These are phyloP conservation scores for Fusarium sp. DNA, from an alignment of 2,329 filamentous ascomycete genomes.

Conservation along the genomic window DNA sequence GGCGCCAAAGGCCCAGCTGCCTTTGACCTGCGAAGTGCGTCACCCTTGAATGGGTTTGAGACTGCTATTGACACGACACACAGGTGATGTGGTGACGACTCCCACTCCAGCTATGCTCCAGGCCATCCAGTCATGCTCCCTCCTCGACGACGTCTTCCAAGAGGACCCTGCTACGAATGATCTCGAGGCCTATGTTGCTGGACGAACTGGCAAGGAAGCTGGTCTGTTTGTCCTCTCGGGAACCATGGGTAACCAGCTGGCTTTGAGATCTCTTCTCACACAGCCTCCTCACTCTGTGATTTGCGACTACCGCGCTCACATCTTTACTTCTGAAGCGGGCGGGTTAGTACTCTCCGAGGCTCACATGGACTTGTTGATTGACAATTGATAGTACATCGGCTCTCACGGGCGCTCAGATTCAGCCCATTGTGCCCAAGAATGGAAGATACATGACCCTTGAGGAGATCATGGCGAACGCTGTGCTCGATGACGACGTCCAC, in stretches of 20 bases:
- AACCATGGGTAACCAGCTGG: slow-evolving; percentile 94
- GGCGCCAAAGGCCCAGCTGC: slow-evolving; percentile 53
- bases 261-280: slow-evolving; percentile 79
- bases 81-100: slow-evolving; percentile 71
- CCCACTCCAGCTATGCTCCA: slow-evolving; percentile 85
- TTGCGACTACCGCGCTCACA: slow-evolving; percentile 83
- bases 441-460: slow-evolving; percentile 80
- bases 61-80: neutral
- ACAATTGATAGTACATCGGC: slow-evolving; percentile 68
- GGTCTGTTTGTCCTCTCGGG: slow-evolving; percentile 87
- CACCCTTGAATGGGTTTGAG: too few species aligned
- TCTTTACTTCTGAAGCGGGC: slow-evolving; percentile 75
- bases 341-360: slow-evolving; percentile 55
- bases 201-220: slow-evolving; percentile 79
- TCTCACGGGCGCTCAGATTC: slow-evolving; percentile 77
- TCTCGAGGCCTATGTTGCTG: slow-evolving; percentile 80
- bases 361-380: neutral
- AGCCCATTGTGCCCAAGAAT: slow-evolving; percentile 76
- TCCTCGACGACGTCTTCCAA: slow-evolving; percentile 85
- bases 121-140: slow-evolving; percentile 78
- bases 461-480: slow-evolving; percentile 76
- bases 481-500: slow-evolving; percentile 79
- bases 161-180: slow-evolving; percentile 84
- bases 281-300: slow-evolving; percentile 86
- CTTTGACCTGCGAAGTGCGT: slow-evolving; percentile 54